Base-by-base conservation (phyloP, 495 filamentous ascomycete species). In the Daldinia vernicosa region DNA sequence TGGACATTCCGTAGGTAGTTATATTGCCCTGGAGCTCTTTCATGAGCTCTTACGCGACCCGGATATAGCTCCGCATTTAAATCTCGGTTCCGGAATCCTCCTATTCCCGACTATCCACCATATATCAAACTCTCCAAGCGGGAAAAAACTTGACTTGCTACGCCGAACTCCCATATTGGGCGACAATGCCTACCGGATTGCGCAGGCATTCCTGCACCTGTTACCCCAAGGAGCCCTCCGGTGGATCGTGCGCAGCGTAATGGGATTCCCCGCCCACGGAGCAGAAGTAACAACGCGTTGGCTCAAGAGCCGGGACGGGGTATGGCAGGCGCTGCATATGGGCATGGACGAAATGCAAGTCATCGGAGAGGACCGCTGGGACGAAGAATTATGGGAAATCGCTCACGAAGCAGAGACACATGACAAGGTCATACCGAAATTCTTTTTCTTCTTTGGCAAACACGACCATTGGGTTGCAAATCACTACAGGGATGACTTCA, bases 401-500 rank as follows among this genome's bases (percentile, higher is more conserved):
- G 78, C 81, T 4, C 76, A 80, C n/a, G 81, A 83, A 32, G 76
- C 80, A 2, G 73, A 74, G 24, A 63, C 67, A 22, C 71, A 77
- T 12, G 66, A 69, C 39, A 67, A 37, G 67, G 72, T 61, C 15
- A 66, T 84, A 0, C 81, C 86, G 4, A 88, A 87, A 58, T 81
- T 97, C 57, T 87, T 89, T 50, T 93, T 97, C 77, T 93, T 92
- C 66, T 98, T 94, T 80, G 93, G 88, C 2, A 74, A 87, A 37
- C 72, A 84, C 70, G 94, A 98, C 71, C 85, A 91, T 73, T 97
- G 94, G 94, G 92, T 98, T 26, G 91, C 91, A 1, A 82, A 92
- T 60, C 80, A 86, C 77, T 90, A 90, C 40, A 81, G 95, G 35
- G 91, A 97, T 74, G 87, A 85, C 56, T 87, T 97, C 60, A 90